Base-by-base conservation (phyloP, 2,329 filamentous ascomycete genomes). In the Nigrospora sphaerica region DNA sequence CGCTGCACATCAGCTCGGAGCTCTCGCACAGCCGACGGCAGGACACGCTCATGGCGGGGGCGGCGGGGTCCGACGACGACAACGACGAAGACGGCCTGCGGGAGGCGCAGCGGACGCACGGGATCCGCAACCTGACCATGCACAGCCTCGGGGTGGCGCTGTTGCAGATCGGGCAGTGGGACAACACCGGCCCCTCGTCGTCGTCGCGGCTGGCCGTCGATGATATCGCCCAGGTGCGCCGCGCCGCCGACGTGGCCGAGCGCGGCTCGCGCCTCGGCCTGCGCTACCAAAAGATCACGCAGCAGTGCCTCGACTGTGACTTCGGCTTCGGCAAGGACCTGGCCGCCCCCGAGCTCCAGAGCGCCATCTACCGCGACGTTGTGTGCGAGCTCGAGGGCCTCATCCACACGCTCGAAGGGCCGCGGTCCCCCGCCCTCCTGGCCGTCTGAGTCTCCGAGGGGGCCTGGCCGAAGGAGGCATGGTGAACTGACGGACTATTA, bases 111-210 rank as follows among this genome's bases (percentile, higher is more conserved):
- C 40, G 51, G 5, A n/a, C 43, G 0, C 53, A 45, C 34, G 57
- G 54, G 0, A 55, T 60, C 14, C 48, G 54, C 7, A 61, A 59
- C 40, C 35, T 57, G 33, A 53, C 57, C 3, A 46, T 61, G 14
- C 50, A 57, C 41, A 57, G 57, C 19, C 55, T 62, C 2, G 60
- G 60, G 1, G 56, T 57, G 1, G 57, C 56, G 3, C 43, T 61
- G 14, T 50, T 61, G 1, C 57, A 61, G 39, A 62, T 62, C 17
- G 57, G 55, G 4, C 50, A 51, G 6, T 57, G 53, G 57, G 38
- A 48, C 12, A 14, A n/a, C 6, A 18, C 59, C 2, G 49, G 55
- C 4, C 48, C 54, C 3, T 7, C 19, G 19, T 23, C 19, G 19
- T 23, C 19, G 19, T 7, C 19, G 7, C 19, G 19, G 19, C 19